Evolutionary conservation across 139 green algal genomes (phyloP), one percentile per base, ranked within the genome.

Genomic region (Micractinium sp.): DNA sequence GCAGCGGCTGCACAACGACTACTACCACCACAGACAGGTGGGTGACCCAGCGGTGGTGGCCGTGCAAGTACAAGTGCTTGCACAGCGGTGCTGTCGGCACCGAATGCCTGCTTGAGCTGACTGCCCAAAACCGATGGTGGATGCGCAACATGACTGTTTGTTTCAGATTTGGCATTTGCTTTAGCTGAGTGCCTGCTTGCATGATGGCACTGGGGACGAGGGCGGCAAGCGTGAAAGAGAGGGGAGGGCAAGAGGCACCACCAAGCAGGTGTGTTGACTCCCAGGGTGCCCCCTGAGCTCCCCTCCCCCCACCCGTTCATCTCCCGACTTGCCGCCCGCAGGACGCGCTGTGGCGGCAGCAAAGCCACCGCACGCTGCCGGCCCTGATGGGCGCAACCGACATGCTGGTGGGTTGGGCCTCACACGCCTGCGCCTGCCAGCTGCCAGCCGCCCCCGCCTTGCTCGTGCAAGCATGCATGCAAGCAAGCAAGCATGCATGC

Each of bases 291-390:
- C 35, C 7, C 77, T 20, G 38, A 63, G 22, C 38, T 63, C 79
- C 19, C 29, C 29, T 29, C 27, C 3, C 53, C 47, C 31, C 22
- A 83, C 39, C 36, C 38, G 19, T 39, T n/a, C 29, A 27, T 39
- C 79, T 39, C 41, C 41, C 35, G 19, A 36, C 79, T 33, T 47
- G 16, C 56, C 19, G 2, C 1, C 39, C 81, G 56, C 95, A 98
- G 87, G 92, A 97, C 23, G 88, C 91, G 16, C 85, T 98, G 86
- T 99, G 97, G 97, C 88, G 93, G 4, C 84, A 93, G 75, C 94
- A 96, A 23, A 96, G 96, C 38, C 84, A 96, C 74, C 89, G 89
- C 76, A 98, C 97, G 85, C 93, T 99, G 87, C 97, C 97, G 1
- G 95, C 93, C 82, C 95, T 99, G 66, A 92, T 96, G 89, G 66